Evolutionary conservation across 495 filamentous ascomycete species (phyloP).

Genomic region (Cercophora newfieldiana): DNA sequence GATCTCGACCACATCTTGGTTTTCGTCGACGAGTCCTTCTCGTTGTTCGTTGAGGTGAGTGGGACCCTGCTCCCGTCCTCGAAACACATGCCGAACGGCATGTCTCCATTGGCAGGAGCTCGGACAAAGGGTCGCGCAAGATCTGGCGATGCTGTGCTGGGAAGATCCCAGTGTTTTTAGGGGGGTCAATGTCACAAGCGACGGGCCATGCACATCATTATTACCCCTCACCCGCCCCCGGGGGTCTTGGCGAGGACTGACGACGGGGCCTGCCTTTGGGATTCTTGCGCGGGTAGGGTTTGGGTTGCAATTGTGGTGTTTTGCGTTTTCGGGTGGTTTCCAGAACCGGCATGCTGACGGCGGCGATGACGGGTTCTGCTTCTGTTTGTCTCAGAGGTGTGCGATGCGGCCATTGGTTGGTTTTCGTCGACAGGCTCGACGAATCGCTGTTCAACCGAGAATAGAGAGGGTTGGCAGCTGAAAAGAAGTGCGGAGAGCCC

Average conservation of each 20-base stretch:
- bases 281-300: background rate
- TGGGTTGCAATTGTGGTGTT: background rate
- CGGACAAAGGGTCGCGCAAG: conserved; percentile 10
- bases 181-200: conserved; percentile 12
- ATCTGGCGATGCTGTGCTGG: conserved; percentile 1
- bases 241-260: conserved; percentile 4
- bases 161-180: conserved; percentile 8
- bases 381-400: background rate
- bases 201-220: conserved; percentile 8
- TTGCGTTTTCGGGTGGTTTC: too few relatives aligned
- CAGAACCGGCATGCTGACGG: background rate
- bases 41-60: too few relatives aligned
- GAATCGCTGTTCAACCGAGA: too few relatives aligned
- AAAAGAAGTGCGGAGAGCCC: background rate
- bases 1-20: background rate
- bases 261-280: background rate
- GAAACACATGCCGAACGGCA: background rate
- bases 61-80: background rate
- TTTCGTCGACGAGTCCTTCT: background rate
- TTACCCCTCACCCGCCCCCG: conserved; percentile 8
- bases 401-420: conserved; percentile 1
- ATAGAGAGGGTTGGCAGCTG: background rate
- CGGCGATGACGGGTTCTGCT: background rate
- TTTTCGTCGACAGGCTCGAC: background rate
- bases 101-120: conserved; percentile 10